Percentiles rank a stretch among this genome's conserved stretches.
These are phyloP conservation scores for Echria macrotheca DNA, from an alignment of 495 filamentous ascomycete genomes.

Conservation along the genomic window DNA sequence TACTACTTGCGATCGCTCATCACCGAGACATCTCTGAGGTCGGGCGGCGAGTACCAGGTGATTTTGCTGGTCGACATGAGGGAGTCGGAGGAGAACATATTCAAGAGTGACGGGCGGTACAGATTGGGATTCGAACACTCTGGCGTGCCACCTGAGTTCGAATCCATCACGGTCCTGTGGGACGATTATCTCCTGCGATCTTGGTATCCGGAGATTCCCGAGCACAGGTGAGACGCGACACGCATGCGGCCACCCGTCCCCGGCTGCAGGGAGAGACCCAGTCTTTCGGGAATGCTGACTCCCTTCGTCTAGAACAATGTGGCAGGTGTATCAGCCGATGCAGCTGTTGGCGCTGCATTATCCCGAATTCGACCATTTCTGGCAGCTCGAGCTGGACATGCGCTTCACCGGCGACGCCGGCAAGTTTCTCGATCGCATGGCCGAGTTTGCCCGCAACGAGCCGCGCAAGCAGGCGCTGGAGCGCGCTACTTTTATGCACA, in stretches of 20 bases:
- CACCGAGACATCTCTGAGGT: conserved; percentile 47
- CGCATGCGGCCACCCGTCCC: not conserved
- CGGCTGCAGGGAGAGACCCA: too few species aligned
- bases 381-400: conserved; percentile 60
- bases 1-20: conserved; percentile 51
- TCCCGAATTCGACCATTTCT: conserved; percentile 55
- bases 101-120: conserved; percentile 44
- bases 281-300: conserved; percentile 1
- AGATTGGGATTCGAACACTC: conserved; percentile 40
- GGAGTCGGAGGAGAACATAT: conserved; percentile 47
- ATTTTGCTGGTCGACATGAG: conserved; percentile 55
- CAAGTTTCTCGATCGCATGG: conserved; percentile 43
- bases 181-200: conserved; percentile 38
- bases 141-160: conserved; percentile 51
- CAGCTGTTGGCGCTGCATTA: conserved; percentile 54
- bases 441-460: conserved; percentile 47
- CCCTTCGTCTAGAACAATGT: conserved; percentile 26
- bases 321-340: conserved; percentile 38
- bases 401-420: conserved; percentile 53
- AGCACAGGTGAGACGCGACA: conserved; percentile 25
- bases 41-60: conserved; percentile 55
- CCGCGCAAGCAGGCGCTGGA: conserved; percentile 43
- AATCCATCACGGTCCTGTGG: conserved; percentile 52
- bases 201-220: conserved; percentile 35
- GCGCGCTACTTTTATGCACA: conserved; percentile 35